A percentile compares a stretch with the other conserved stretches of the same genome.
phyloP scores from a whole-genome alignment of 352 stramenopile species.

The Aphanomyces stellatus region DNA sequence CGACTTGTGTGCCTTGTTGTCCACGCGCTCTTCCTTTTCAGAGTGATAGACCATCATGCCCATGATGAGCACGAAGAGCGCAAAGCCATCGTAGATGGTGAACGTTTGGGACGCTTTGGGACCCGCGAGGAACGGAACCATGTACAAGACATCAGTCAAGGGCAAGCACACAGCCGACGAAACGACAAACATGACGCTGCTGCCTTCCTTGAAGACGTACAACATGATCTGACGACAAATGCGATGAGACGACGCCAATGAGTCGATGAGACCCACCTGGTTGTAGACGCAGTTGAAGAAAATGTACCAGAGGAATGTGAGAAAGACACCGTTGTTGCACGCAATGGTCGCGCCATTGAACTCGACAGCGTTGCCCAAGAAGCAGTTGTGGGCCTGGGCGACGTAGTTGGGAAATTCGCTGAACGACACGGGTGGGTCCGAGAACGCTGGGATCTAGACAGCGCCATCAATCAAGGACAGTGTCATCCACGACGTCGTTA shows the following conservation, averaged over 20 bases:
- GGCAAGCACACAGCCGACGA: constrained; percentile 21
- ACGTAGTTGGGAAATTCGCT: constrained; percentile 17
- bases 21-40: constrained; percentile 17
- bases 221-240: constrained; percentile 21
- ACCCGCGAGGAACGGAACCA: constrained; percentile 17
- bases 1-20: neutral
- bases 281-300: constrained; percentile 23
- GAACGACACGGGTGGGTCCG: constrained; percentile 16
- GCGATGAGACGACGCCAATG: neutral
- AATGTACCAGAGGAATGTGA: constrained; percentile 19
- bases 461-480: neutral
- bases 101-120: constrained; percentile 16
- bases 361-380: constrained; percentile 13
- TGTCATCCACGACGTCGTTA: neutral
- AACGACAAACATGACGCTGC: constrained; percentile 25
- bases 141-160: constrained; percentile 20
- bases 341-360: constrained; percentile 9
- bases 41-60: constrained; percentile 21
- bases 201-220: constrained; percentile 24
- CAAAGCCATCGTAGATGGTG: constrained; percentile 20
- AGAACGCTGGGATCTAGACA: constrained; percentile 12
- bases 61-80: constrained; percentile 19
- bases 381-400: constrained; percentile 15
- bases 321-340: constrained; percentile 18
- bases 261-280: constrained; percentile 2